Evolutionary conservation across 352 stramenopile genomes (phyloP), one percentile per base, ranked within the genome.

Genomic region (Elongisporangium senticosum): DNA sequence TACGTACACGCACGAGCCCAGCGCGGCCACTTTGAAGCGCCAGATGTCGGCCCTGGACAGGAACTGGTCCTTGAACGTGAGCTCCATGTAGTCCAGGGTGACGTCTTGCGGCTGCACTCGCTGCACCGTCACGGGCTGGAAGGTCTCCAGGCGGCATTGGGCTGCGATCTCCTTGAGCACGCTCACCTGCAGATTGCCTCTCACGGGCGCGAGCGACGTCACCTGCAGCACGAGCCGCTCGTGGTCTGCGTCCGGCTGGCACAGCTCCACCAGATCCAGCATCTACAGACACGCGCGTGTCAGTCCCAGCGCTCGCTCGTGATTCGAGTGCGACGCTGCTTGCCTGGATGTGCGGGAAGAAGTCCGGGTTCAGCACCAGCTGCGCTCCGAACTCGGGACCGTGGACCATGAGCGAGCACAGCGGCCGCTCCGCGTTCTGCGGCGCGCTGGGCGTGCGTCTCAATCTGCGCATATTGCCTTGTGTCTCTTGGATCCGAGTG

Each of bases 21-120:
- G 61, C 71, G 92, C 83, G 8, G 84, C 80, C 15, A 89, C 79
- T 58, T 94, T 94, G 59, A 94, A 89, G 21, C 89, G 83, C 85
- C 88, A 97, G 8, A 98, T 83, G 61, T 97, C 89, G 7, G 83
- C 87, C 6, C 90, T 74, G 15, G 90, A 96, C 4, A 97, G 74
- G 58, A 96, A 98, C 68, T 97, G 86, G 72, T 95, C 86, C 58
- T 94, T 93, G 62, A 96, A 95, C 43, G 78, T 88, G 47, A 96
- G 53, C 70, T 97, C 88, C 53, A 97, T 75, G 58, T 89, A 96
- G 59, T 96, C 87, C 49, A 88, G 72, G 1, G 66, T 74, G 15
- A 90, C 76, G 17, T 89, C 74, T 0, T 65, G 63, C 17, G 68
- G 72, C 5, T 91, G 72, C 11, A 93, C 72, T 20, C 76, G 75